These are phyloP conservation scores for Penicillium expansum DNA, from an alignment of 2,329 filamentous ascomycete genomes.

Conservation along the genomic window DNA sequence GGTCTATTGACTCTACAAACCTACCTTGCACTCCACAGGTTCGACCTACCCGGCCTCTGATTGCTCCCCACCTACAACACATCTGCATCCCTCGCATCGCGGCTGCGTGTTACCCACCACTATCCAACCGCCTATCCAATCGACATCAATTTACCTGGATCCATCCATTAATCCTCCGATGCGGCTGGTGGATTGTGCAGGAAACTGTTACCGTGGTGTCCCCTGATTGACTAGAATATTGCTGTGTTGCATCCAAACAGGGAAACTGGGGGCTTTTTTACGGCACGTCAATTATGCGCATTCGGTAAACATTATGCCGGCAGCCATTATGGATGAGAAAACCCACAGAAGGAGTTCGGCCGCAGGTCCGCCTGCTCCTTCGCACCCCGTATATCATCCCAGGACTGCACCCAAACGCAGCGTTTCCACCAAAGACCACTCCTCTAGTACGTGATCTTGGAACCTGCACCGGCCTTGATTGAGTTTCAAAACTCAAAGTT, in stretches of 20 bases:
- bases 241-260: constrained; percentile 18
- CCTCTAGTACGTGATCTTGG: constrained; percentile 22
- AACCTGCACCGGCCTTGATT: neutral
- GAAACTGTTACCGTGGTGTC: constrained; percentile 4
- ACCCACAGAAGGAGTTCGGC: constrained; percentile 26
- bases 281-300: constrained; percentile 29
- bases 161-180: constrained; percentile 19
- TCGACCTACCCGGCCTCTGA: constrained; percentile 8
- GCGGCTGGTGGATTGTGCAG: constrained; percentile 14
- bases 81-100: constrained; percentile 24
- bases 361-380: constrained; percentile 24
- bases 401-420: constrained; percentile 17
- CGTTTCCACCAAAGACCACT: constrained; percentile 19
- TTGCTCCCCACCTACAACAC: constrained; percentile 12
- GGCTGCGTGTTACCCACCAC: constrained; percentile 5
- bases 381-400: constrained; percentile 27
- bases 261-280: constrained; percentile 15
- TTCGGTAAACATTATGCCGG: constrained; percentile 16
- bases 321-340: constrained; percentile 28
- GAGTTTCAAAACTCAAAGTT: neutral
- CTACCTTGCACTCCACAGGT: constrained; percentile 15
- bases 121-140: constrained; percentile 14
- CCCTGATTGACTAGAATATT: constrained; percentile 21
- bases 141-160: neutral
- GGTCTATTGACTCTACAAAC: constrained; percentile 5